These are phyloP conservation scores for Acorus calamus DNA, from an alignment of 106 monocot genomes.

Conservation along the genomic window DNA sequence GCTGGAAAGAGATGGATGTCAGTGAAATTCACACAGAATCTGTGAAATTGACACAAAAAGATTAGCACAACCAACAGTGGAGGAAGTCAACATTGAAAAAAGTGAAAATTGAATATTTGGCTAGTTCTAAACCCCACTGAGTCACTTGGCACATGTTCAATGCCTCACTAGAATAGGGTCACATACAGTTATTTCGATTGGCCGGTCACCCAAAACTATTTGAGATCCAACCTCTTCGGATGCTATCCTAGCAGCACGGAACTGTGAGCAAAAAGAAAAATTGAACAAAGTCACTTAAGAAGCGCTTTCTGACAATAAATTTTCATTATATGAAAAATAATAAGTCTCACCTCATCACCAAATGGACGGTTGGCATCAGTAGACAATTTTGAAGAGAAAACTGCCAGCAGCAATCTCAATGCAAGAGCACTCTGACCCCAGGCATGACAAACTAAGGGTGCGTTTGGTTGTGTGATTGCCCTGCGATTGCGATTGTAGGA, in stretches of 20 bases:
- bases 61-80: neutral
- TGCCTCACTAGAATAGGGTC: neutral
- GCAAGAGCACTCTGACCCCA: slow-evolving; percentile 95
- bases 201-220: slow-evolving; percentile 88
- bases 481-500: no score
- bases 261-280: slow-evolving; percentile 31
- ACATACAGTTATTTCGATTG: slow-evolving; percentile 94
- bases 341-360: slow-evolving; percentile 65
- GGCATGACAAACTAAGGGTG: slow-evolving; percentile 6
- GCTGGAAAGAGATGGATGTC: slow-evolving; percentile 34
- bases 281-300: no score
- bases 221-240: slow-evolving; percentile 86
- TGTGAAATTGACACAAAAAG: neutral
- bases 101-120: no score
- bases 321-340: neutral
- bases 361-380: slow-evolving; percentile 47
- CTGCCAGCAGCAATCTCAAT: slow-evolving; percentile 73
- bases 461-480: no score
- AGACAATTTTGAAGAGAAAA: slow-evolving; percentile 89
- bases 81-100: no score
- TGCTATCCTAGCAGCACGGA: slow-evolving; percentile 77
- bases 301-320: neutral
- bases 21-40: no score
- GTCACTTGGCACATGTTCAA: neutral
- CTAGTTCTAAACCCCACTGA: neutral